A percentile compares a stretch with the other conserved stretches of the same genome.
These are phyloP conservation scores for Rhizophora mangle DNA, from an alignment of 345 rosid genomes.

Conservation along the genomic window DNA sequence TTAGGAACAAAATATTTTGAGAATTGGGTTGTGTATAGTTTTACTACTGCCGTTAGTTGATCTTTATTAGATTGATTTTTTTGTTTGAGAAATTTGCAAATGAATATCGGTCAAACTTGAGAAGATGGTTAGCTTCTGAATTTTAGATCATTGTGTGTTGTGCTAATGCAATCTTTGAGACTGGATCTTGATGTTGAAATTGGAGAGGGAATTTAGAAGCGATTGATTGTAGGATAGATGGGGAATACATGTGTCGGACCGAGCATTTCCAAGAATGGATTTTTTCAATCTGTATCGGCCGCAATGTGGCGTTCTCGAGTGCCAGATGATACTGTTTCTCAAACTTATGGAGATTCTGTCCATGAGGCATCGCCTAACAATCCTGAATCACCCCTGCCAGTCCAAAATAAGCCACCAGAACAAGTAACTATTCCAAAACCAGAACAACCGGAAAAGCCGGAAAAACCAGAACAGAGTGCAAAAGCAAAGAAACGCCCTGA, in stretches of 20 bases:
- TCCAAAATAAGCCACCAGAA: conserved; percentile 71
- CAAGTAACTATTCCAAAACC: conserved; percentile 46
- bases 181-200: conserved; percentile 41
- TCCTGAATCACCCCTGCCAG: conserved; percentile 49
- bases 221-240: conserved; percentile 21
- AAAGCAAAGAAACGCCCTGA: conserved; percentile 19
- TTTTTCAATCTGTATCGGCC: conserved; percentile 25
- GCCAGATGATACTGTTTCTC: conserved; percentile 22
- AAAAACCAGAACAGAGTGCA: conserved; percentile 6
- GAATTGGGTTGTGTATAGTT: conserved; percentile 4
- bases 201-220: conserved; percentile 18
- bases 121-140: conserved; percentile 14
- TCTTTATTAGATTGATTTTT: conserved; percentile 5
- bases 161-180: conserved; percentile 10
- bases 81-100: neutral
- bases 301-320: conserved; percentile 26
- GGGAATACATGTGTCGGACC: conserved; percentile 35
- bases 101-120: conserved; percentile 20
- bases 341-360: conserved; percentile 31
- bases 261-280: conserved; percentile 24
- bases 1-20: neutral
- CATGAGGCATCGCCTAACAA: conserved; percentile 33
- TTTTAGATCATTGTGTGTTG: conserved; percentile 28
- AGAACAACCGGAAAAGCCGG: conserved; percentile 29
- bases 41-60: neutral